Evolutionary conservation across 306 rosid genomes (phyloP), one percentile per base, ranked within the genome.

Genomic region (Comarum palustre): DNA sequence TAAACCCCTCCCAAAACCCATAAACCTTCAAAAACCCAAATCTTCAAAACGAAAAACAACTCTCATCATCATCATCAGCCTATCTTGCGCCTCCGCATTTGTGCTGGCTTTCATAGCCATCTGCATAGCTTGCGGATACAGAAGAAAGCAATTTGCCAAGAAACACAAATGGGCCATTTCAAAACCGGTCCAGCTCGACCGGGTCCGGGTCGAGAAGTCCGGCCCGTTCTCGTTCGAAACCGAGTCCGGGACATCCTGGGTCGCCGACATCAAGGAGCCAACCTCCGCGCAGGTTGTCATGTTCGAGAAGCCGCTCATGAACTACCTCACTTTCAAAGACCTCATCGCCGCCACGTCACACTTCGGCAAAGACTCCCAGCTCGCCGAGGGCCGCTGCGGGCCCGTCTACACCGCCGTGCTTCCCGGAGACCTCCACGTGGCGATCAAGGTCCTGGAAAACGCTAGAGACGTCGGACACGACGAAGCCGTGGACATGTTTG

Each of bases 251-350:
- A 72, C 88, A 1, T 94, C 96, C 0, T 94, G 99, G 99, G 87
- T 88, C 19, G 99, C 93, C 2, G 99, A 94, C 73, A 80, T 94
- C 17, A 90, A 80, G 34, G 96, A 91, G 27, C 96, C 99, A 0
- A 76, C 99, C 4, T 88, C 96, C 0, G 96, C 99, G 0, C 69
- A 92, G 5, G 97, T 94, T 2, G 96, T 94, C 17, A 86, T 94
- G 89, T 91, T 94, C 63, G 99, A 94, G 90, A 94, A 94, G 85
- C 99, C 99, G 5, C 51, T 94, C 89, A 85, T 94, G 83, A 91
- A 79, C 66, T 60, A 60, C 47, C 66, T 94, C 5, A 89, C 84
- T 2, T 94, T 94, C 85, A 83, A 83, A 80, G 97, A 94, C 77
- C 81, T 94, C 71, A 90, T 94, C 14, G 94, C 88, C 16, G 93